Percentiles rank a stretch among this genome's conserved stretches.
Conservation (phyloP, 306 rosid species). For the Sechiopsis laciniata region DNA sequence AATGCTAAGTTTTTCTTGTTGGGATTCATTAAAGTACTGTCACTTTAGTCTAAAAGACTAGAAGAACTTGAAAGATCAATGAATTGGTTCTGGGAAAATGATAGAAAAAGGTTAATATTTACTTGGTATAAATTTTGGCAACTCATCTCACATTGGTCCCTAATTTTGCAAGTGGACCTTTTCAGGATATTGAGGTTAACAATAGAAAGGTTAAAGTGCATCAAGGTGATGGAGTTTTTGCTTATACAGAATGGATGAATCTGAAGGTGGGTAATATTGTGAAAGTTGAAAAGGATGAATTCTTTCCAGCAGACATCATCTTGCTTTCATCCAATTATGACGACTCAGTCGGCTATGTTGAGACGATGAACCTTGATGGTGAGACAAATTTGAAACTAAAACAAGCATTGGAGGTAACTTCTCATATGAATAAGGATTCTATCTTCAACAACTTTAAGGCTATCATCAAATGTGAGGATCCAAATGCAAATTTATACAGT, state of each 20-base stretch:
- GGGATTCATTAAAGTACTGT: neutral
- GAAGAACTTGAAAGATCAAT: neutral
- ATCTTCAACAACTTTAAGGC: conserved; percentile 51
- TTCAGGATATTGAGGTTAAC: conserved; percentile 78
- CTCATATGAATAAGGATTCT: conserved; percentile 45
- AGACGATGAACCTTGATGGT: conserved; percentile 96
- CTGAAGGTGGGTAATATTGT: conserved; percentile 84
- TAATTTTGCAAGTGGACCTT: conserved; percentile 14
- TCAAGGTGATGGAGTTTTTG: conserved; percentile 50
- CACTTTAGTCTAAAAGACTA: neutral
- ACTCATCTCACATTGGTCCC: neutral
- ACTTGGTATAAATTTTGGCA: neutral
- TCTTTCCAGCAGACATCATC: conserved; percentile 86
- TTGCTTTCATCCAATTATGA: conserved; percentile 86
- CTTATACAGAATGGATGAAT: conserved; percentile 64
- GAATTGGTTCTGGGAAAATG: neutral
- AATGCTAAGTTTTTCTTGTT: neutral
- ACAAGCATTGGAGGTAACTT: conserved; percentile 79
- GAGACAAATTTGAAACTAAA: conserved; percentile 89
- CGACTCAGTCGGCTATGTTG: conserved; percentile 88
- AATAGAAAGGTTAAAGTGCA: conserved; percentile 67
- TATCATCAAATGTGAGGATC: conserved; percentile 77
- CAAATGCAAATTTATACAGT: conserved; percentile 80
- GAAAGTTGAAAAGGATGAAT: conserved; percentile 72
- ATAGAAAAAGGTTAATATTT: neutral